Evolutionary conservation across 495 filamentous ascomycete species (phyloP).

Genomic region (Penicillium subrubescens): DNA sequence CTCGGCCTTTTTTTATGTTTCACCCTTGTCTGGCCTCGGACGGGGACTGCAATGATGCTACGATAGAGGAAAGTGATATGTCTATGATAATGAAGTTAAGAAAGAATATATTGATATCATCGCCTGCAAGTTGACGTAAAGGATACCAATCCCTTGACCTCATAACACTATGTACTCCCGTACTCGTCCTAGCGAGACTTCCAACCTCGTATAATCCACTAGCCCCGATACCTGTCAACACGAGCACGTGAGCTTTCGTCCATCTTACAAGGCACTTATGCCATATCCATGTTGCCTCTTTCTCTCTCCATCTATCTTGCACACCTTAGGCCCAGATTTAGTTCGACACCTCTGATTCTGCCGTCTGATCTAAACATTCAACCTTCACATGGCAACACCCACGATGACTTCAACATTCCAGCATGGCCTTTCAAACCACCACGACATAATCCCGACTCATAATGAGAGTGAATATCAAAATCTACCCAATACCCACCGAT

Average conservation of each 20-base stretch:
- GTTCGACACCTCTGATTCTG: background rate
- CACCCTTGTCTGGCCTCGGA: conserved; percentile 14
- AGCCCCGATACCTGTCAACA: background rate
- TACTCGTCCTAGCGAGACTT: too few species aligned
- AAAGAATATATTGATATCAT: conserved; percentile 19
- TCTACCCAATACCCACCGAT: background rate
- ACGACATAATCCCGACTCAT: background rate
- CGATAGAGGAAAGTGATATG: conserved; percentile 34
- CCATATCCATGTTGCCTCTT: background rate
- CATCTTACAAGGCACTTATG: background rate
- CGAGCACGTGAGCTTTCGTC: background rate
- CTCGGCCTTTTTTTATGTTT: conserved; percentile 14
- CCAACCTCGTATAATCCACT: too few species aligned
- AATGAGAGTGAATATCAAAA: background rate
- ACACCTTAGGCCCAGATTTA: background rate
- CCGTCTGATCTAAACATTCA: background rate
- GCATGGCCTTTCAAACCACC: background rate
- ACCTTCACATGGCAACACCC: background rate
- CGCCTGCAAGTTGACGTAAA: background rate
- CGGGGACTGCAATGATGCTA: conserved; percentile 32
- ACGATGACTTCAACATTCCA: background rate
- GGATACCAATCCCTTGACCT: too few species aligned
- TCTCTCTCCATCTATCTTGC: background rate
- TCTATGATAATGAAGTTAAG: conserved; percentile 34
- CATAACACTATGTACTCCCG: too few species aligned